These are phyloP conservation scores for Aspergillus sp. DNA, from an alignment of 2,329 filamentous ascomycete species.

Conservation along the genomic window DNA sequence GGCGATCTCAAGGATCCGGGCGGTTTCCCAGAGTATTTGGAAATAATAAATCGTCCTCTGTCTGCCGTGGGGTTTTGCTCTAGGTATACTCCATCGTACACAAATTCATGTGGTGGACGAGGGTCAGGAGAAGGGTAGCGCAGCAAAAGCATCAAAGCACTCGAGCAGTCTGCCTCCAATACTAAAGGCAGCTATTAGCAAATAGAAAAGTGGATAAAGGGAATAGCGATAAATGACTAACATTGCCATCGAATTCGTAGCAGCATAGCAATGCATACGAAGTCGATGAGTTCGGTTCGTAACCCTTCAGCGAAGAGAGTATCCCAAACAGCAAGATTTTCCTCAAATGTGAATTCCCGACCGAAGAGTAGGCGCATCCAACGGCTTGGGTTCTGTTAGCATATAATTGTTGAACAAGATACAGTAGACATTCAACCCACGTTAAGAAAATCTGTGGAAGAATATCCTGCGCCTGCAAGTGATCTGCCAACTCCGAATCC, in stretches of 20 bases:
- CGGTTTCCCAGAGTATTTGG: slow-evolving; percentile 43
- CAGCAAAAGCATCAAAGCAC: slow-evolving; percentile 73
- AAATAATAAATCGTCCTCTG: slow-evolving; percentile 40
- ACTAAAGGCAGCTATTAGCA: slow-evolving; percentile 48
- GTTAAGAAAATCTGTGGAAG: slow-evolving; percentile 96
- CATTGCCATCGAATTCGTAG: slow-evolving; percentile 84
- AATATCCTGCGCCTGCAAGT: slow-evolving; percentile 79
- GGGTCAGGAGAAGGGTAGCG: slow-evolving; percentile 71
- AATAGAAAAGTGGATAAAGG: slow-evolving; percentile 6
- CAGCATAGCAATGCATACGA: slow-evolving; percentile 92
- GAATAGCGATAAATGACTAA: slow-evolving; percentile 42
- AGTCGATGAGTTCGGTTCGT: slow-evolving; percentile 72
- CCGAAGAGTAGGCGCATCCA: slow-evolving; percentile 94
- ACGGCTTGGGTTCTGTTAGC: slow-evolving; percentile 51
- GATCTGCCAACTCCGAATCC: slow-evolving; percentile 76
- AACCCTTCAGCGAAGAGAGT: slow-evolving; percentile 83
- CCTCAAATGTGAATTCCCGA: slow-evolving; percentile 84
- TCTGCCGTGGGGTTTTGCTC: slow-evolving; percentile 40
- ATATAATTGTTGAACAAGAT: slow-evolving; percentile 1
- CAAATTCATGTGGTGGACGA: slow-evolving; percentile 70
- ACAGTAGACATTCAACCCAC: slow-evolving; percentile 44
- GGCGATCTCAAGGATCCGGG: slow-evolving; percentile 28
- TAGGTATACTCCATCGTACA: slow-evolving; percentile 70
- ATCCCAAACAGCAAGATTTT: slow-evolving; percentile 85
- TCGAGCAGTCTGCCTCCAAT: slow-evolving; percentile 80